Percentiles rank a stretch among this genome's conserved stretches.
Conservation (phyloP, 192 early-diverging fungal species). For the Entomortierella parvispora region DNA sequence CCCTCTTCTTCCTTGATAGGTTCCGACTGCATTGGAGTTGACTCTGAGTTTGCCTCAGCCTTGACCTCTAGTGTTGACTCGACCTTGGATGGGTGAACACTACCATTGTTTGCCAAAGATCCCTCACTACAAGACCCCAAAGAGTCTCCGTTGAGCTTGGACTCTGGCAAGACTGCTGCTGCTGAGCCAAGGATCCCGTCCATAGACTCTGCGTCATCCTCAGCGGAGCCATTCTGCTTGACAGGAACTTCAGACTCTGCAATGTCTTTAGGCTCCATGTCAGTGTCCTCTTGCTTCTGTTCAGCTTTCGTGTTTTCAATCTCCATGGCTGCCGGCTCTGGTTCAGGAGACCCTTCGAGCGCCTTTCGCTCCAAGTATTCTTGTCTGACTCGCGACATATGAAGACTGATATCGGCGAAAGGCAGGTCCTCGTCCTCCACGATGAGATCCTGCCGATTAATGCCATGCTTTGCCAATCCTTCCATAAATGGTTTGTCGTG, state of each 20-base stretch:
- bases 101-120: no score
- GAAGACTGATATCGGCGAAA: constrained; percentile 55
- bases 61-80: no score
- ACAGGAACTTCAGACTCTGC: background rate
- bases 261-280: background rate
- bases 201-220: constrained; percentile 6
- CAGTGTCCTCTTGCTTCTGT: constrained; percentile 13
- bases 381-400: constrained; percentile 25
- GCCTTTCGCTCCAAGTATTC: constrained; percentile 25
- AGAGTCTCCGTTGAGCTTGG: no score
- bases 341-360: constrained; percentile 4
- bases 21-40: background rate
- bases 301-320: background rate
- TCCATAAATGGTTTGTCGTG: constrained; percentile 75
- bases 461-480: constrained; percentile 77
- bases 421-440: constrained; percentile 66
- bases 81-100: no score
- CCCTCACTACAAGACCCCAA: no score
- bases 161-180: background rate
- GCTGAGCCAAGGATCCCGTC: constrained; percentile 9
- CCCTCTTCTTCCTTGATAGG: background rate
- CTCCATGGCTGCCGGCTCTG: constrained; percentile 31
- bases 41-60: no score
- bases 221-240: background rate
- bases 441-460: constrained; percentile 73